These are phyloP conservation scores for Phytophthora idaei DNA, from an alignment of 352 stramenopile species.

Conservation along the genomic window DNA sequence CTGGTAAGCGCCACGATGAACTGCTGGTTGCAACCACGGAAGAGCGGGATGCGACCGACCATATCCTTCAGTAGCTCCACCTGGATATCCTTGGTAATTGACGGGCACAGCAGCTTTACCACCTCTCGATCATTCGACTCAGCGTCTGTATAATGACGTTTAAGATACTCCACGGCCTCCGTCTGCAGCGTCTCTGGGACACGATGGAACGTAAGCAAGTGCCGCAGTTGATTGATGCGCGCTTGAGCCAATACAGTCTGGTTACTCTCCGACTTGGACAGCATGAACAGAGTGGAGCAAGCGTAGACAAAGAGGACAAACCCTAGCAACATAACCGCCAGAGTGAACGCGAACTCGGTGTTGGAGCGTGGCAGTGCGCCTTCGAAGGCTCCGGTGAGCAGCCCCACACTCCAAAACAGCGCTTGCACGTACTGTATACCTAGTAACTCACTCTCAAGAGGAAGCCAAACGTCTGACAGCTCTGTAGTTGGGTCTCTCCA, in stretches of 20 bases:
- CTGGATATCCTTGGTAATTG: slow-evolving; percentile 77
- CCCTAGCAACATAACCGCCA: slow-evolving; percentile 52
- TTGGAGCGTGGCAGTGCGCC: slow-evolving; percentile 44
- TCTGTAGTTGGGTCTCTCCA: slow-evolving; percentile 5
- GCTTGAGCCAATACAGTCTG: slow-evolving; percentile 48
- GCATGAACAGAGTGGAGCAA: slow-evolving; percentile 68
- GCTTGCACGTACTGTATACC: slow-evolving; percentile 38
- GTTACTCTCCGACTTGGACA: slow-evolving; percentile 72
- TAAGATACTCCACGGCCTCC: slow-evolving; percentile 63
- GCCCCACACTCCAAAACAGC: slow-evolving; percentile 61
- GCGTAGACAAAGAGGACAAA: slow-evolving; percentile 70
- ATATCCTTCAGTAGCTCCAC: slow-evolving; percentile 67
- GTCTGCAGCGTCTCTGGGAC: slow-evolving; percentile 56
- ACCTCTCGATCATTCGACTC: slow-evolving; percentile 74
- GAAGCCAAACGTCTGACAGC: slow-evolving; percentile 28
- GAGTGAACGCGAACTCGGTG: slow-evolving; percentile 52
- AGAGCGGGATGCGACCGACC: slow-evolving; percentile 64
- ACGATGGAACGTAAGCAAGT: slow-evolving; percentile 67
- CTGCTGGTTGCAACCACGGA: slow-evolving; percentile 59
- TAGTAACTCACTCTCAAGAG: slow-evolving; percentile 15
- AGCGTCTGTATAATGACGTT: slow-evolving; percentile 69
- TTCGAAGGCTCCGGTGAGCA: slow-evolving; percentile 64
- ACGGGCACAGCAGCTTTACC: slow-evolving; percentile 69
- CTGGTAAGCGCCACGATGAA: slow-evolving; percentile 75
- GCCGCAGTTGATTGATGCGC: slow-evolving; percentile 68